These are phyloP conservation scores for Gleditsia sinensis DNA, from an alignment of 306 rosid genomes.

Conservation along the genomic window DNA sequence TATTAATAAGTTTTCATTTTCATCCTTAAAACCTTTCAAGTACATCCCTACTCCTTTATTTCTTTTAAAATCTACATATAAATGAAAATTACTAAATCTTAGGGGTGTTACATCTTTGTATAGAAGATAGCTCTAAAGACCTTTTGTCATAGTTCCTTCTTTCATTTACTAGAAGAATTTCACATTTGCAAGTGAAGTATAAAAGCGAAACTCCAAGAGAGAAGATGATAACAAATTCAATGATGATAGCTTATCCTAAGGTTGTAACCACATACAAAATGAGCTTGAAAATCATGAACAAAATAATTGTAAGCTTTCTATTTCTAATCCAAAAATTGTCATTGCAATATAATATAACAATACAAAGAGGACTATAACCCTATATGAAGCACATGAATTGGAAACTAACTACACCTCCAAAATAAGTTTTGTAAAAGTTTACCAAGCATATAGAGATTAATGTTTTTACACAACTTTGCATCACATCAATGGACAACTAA, in stretches of 20 bases:
- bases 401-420: background rate
- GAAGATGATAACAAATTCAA: slow-evolving; percentile 58
- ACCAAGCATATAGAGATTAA: background rate
- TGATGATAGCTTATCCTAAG: slow-evolving; percentile 66
- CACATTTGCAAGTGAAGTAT: slow-evolving; percentile 76
- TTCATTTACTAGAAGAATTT: slow-evolving; percentile 61
- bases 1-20: too few species aligned
- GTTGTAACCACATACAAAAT: slow-evolving; percentile 51
- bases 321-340: background rate
- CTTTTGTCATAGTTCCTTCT: slow-evolving; percentile 41
- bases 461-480: too few species aligned
- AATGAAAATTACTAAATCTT: too few species aligned
- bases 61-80: too few species aligned
- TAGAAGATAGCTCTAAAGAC: slow-evolving; percentile 21
- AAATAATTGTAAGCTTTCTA: background rate
- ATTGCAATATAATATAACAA: background rate
- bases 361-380: background rate
- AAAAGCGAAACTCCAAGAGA: slow-evolving; percentile 57
- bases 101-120: too few species aligned
- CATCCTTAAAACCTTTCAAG: too few species aligned
- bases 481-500: too few species aligned
- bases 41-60: too few species aligned
- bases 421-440: background rate
- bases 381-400: background rate
- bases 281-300: slow-evolving; percentile 24